Percentiles rank a stretch among this genome's conserved stretches.
Evolutionary conservation across 306 rosid species (phyloP).

Genomic region (Acmispon strigosus): DNA sequence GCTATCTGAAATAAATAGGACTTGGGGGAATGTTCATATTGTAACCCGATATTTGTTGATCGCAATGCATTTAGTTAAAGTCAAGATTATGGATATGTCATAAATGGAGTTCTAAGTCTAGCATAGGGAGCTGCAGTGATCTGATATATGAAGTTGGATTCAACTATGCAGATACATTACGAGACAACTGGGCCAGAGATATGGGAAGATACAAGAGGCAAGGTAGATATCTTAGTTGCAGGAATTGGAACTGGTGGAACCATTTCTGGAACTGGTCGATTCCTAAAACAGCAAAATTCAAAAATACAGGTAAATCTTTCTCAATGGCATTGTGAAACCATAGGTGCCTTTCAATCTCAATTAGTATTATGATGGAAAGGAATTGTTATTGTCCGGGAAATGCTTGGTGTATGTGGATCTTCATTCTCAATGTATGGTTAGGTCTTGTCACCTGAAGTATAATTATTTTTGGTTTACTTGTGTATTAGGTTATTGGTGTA

Average conservation of each 20-base stretch:
- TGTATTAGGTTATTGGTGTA: constrained; percentile 74
- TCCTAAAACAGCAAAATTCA: constrained; percentile 75
- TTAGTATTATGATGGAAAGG: constrained; percentile 5
- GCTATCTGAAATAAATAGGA: background rate
- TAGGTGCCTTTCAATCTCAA: background rate
- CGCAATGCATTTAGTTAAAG: background rate
- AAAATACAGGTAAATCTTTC: constrained; percentile 59
- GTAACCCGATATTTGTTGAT: background rate
- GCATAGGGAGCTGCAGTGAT: constrained; percentile 1
- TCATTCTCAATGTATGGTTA: background rate
- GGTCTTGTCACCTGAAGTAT: background rate
- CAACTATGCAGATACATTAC: constrained; percentile 70
- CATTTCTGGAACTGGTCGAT: constrained; percentile 79
- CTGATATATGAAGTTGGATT: constrained; percentile 23
- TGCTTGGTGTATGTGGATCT: constrained; percentile 1
- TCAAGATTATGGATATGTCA: constrained; percentile 15
- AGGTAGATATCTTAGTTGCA: constrained; percentile 86
- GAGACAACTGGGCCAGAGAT: constrained; percentile 99
- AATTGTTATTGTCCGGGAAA: background rate
- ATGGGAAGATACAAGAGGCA: constrained; percentile 97
- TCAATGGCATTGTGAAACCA: background rate
- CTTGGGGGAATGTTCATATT: constrained; percentile 11
- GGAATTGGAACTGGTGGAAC: constrained; percentile 99
- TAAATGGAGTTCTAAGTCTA: constrained; percentile 1
- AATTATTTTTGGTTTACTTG: background rate